Conservation (phyloP, 2,329 filamentous ascomycete species). For the Xylaria digitata region DNA sequence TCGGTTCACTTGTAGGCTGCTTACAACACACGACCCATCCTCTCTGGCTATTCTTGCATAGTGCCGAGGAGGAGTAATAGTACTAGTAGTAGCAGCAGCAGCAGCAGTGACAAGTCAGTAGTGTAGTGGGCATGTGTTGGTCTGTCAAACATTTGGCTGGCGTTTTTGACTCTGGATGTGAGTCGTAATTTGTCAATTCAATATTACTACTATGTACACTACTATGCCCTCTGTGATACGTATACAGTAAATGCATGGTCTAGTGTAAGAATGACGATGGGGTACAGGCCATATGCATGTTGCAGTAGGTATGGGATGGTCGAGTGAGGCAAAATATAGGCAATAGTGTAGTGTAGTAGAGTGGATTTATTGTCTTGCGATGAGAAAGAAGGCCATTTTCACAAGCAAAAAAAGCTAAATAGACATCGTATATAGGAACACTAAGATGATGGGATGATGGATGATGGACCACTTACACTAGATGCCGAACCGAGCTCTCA, state of each 20-base stretch:
- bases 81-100: too few species aligned
- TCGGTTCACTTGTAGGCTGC: too few species aligned
- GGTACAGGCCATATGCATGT: background rate
- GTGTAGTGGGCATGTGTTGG: too few species aligned
- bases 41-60: too few species aligned
- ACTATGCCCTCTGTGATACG: background rate
- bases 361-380: constrained; percentile 1
- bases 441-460: background rate
- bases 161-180: background rate
- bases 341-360: background rate
- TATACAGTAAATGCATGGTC: background rate
- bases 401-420: constrained; percentile 32
- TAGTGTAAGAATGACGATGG: background rate
- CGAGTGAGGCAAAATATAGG: background rate
- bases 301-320: background rate
- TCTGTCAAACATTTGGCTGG: background rate
- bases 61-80: too few species aligned
- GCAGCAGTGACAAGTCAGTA: too few species aligned
- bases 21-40: constrained; percentile 11
- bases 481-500: constrained; percentile 29
- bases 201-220: constrained; percentile 10
- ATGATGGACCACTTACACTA: constrained; percentile 27
- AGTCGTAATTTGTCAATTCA: constrained; percentile 16
- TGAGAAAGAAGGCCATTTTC: constrained; percentile 28
- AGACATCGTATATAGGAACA: background rate